phyloP scores from a whole-genome alignment of 2,329 filamentous ascomycete genomes.

The Blumeriella jaapii region DNA sequence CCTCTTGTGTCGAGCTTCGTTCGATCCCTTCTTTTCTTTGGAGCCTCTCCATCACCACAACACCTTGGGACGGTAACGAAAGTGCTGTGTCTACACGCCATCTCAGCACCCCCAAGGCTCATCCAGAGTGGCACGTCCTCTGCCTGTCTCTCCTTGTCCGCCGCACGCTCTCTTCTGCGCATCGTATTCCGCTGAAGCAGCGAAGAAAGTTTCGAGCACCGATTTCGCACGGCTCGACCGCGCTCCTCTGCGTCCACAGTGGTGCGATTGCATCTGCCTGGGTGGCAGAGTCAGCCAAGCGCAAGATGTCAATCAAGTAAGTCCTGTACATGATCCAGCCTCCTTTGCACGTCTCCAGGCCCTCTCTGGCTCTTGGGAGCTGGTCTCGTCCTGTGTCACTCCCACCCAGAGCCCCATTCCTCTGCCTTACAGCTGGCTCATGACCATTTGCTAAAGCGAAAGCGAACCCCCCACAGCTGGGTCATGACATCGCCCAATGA shows the following conservation, averaged over 20 bases:
- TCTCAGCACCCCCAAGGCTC: too few species aligned
- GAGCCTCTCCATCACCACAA: too few species aligned
- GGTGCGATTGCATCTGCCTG: slow-evolving; percentile 12
- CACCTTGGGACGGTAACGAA: too few species aligned
- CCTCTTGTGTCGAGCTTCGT: too few species aligned
- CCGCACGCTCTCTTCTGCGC: too few species aligned
- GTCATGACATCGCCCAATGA: slow-evolving; percentile 73
- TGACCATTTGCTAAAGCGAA: slow-evolving; percentile 22
- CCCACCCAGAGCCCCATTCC: slow-evolving; percentile 25
- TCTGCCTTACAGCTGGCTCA: slow-evolving; percentile 22
- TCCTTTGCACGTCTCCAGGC: slow-evolving; percentile 10
- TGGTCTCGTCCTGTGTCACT: slow-evolving; percentile 21
- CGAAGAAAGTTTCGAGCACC: not conserved
- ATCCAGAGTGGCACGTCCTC: too few species aligned
- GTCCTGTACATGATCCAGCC: slow-evolving; percentile 16
- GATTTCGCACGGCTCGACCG: slow-evolving; percentile 7
- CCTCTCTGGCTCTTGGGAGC: not conserved
- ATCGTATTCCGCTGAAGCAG: not conserved
- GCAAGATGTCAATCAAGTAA: slow-evolving; percentile 44
- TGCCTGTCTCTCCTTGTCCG: too few species aligned
- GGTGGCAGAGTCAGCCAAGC: slow-evolving; percentile 15
- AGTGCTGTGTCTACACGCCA: too few species aligned
- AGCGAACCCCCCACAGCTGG: slow-evolving; percentile 47
- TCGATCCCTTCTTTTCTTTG: too few species aligned
- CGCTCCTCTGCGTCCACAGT: slow-evolving; percentile 14